Evolutionary conservation across 2,329 filamentous ascomycete species (phyloP), one percentile per base, ranked within the genome.

Genomic region (Botrytis pseudocinerea): DNA sequence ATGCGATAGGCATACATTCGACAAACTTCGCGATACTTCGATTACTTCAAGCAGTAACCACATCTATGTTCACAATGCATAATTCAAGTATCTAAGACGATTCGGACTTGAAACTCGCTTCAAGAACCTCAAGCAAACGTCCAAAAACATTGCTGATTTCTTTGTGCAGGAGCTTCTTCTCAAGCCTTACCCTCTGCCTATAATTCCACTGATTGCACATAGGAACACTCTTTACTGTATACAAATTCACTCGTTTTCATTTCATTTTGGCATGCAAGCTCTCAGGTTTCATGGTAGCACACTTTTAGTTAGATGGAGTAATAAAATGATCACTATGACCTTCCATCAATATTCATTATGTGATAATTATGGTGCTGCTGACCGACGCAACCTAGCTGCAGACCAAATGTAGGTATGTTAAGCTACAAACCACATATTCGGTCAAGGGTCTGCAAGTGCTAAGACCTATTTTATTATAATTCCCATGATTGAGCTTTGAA

Each of bases 131-230:
- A 70, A 71, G 66, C 65, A 70, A 51, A 42, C 66, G 75, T 73
- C 70, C 62, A 74, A 76, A 77, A 78, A 71, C 70, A 71, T 74
- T 69, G 77, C 79, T 79, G 78, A 80, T 80, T 75, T 78, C 72
- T 76, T 78, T 75, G 64, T 72, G 74, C 78, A 79, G 78, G 75
- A 76, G 75, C 70, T 65, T 73, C 70, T 73, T 71, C 38, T 72
- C 63, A 71, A 74, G 59, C 73, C 63, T 71, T 32, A 42, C 38
- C 44, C 65, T 70, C 62, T 73, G 48, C 68, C 69, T 71, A 61
- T 70, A 59, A 70, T 73, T 73, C 57, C 51, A 73, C 79, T 80
- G 78, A 80, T 79, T 77, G 76, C 77, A 77, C 76, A 79, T 77
- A 79, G 78, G 77, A 70, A 68, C 51, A 57, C 60, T 73, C 62